phyloP scores from a whole-genome alignment of 441 rosid species.

The Erodium trifolium region DNA sequence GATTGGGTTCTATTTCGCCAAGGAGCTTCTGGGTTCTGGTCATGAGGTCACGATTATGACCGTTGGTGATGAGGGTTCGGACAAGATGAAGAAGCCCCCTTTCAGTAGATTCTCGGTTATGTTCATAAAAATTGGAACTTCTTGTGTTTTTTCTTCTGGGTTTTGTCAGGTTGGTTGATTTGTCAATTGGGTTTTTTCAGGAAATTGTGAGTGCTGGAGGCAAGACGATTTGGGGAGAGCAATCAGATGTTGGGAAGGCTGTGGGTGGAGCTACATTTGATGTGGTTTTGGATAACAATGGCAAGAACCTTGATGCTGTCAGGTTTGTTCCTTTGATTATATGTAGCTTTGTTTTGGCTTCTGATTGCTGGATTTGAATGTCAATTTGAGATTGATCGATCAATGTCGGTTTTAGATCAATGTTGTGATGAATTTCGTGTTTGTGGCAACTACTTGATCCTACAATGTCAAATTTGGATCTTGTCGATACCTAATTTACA shows the following conservation, averaged over 20 bases:
- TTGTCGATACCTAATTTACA: too few species aligned
- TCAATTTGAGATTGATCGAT: too few species aligned
- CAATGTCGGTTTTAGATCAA: too few species aligned
- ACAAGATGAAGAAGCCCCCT: conserved; percentile 74
- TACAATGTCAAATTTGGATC: too few species aligned
- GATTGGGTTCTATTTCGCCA: conserved; percentile 82
- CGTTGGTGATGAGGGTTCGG: conserved; percentile 40
- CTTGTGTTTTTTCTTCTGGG: not conserved
- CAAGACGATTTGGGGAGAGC: conserved; percentile 80
- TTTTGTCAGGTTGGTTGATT: not conserved
- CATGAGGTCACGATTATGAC: conserved; percentile 69
- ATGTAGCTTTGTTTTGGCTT: too few species aligned
- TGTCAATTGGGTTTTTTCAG: conserved; percentile 21
- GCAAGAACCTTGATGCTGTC: conserved; percentile 74
- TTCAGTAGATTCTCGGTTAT: conserved; percentile 73
- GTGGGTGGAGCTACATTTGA: conserved; percentile 61
- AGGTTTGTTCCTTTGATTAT: conserved; percentile 32
- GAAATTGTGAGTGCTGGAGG: conserved; percentile 84
- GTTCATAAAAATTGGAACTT: not conserved
- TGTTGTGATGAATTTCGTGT: too few species aligned
- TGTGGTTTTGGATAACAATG: conserved; percentile 85
- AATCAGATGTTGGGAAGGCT: conserved; percentile 54
- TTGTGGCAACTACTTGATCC: too few species aligned
- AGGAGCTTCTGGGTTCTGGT: conserved; percentile 69
- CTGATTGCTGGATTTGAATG: too few species aligned